Conservation (phyloP, 495 filamentous ascomycete genomes). For the Parmelia sp. region DNA sequence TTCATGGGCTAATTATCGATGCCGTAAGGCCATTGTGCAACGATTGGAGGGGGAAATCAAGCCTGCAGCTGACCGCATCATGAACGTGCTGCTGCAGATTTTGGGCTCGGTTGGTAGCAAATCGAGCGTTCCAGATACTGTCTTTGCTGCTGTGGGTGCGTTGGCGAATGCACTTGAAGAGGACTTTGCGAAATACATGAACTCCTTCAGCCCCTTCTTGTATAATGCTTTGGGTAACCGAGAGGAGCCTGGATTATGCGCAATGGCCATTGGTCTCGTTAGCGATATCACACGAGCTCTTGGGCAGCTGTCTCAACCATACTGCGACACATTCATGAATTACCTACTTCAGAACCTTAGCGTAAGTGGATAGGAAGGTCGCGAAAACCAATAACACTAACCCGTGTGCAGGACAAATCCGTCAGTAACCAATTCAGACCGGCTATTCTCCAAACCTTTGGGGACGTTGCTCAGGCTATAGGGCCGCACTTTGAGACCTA, state of each 20-base stretch:
- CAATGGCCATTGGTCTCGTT: slow-evolving; percentile 95
- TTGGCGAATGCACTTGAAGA: slow-evolving; percentile 83
- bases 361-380: slow-evolving; percentile 44
- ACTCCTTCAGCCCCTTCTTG: slow-evolving; percentile 80
- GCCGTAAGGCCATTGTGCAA: slow-evolving; percentile 63
- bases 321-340: slow-evolving; percentile 97
- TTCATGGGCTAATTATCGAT: background rate
- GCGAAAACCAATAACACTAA: background rate
- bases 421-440: slow-evolving; percentile 96
- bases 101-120: slow-evolving; percentile 71
- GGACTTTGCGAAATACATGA: slow-evolving; percentile 95
- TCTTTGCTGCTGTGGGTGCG: slow-evolving; percentile 83
- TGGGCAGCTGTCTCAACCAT: slow-evolving; percentile 83
- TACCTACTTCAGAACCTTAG: slow-evolving; percentile 82
- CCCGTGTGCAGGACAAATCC: slow-evolving; percentile 27
- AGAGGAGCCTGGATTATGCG: slow-evolving; percentile 86
- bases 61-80: slow-evolving; percentile 87
- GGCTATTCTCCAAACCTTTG: slow-evolving; percentile 94
- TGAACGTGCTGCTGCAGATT: slow-evolving; percentile 77
- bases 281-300: slow-evolving; percentile 91
- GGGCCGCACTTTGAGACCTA: slow-evolving; percentile 88
- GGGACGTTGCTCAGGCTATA: slow-evolving; percentile 95
- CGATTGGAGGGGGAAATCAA: slow-evolving; percentile 86
- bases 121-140: slow-evolving; percentile 87
- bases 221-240: slow-evolving; percentile 91